Evolutionary conservation across 108 stramenopile genomes (phyloP).

Genomic region (Cylindrotheca closterium): DNA sequence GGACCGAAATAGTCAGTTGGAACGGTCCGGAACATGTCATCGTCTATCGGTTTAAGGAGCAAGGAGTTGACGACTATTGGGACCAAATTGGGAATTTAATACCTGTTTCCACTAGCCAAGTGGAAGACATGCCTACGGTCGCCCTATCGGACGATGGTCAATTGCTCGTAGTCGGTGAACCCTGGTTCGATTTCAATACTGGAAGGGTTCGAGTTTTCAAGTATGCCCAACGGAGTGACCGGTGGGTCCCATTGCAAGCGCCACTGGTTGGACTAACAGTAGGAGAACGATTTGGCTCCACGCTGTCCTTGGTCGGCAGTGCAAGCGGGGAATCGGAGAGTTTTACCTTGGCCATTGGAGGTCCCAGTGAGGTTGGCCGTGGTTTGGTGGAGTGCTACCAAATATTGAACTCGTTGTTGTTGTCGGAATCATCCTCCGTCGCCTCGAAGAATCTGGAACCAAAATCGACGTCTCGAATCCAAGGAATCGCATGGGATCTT

Average conservation of each 20-base stretch:
- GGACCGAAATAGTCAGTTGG: no score
- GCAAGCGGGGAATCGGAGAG: background rate
- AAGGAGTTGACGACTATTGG: no score
- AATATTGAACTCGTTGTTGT: background rate
- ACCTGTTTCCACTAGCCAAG: no score
- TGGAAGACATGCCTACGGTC: no score
- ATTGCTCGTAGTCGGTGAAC: conserved; percentile 32
- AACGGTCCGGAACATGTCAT: no score
- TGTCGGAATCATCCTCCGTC: background rate
- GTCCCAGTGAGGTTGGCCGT: background rate
- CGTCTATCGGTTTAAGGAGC: no score
- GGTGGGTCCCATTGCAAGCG: conserved; percentile 5
- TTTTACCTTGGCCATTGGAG: background rate
- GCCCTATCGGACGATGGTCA: conserved; percentile 33
- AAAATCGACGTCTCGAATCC: background rate
- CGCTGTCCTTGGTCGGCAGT: no score
- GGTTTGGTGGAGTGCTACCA: background rate
- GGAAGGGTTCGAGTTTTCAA: conserved; percentile 27
- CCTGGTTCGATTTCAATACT: conserved; percentile 19
- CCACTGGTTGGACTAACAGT: background rate
- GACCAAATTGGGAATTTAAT: no score
- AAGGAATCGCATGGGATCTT: no score
- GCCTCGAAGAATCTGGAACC: background rate
- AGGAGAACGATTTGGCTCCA: background rate
- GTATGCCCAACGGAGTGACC: background rate